Evolutionary conservation across 2,329 filamentous ascomycete genomes (phyloP).

Genomic region (Pseudogymnoascus sp.): DNA sequence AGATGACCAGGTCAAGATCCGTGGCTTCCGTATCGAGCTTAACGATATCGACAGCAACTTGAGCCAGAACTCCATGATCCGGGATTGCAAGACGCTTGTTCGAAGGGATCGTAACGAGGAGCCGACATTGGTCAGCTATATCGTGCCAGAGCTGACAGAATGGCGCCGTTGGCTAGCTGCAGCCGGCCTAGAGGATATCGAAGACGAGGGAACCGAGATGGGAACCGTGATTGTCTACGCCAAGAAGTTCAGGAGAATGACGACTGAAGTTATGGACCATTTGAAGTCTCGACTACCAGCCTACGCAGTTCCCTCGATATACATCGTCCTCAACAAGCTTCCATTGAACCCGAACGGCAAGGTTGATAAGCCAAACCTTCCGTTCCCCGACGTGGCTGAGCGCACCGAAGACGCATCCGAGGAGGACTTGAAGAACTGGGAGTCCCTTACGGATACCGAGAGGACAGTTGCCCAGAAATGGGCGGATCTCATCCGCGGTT

Average conservation of each 20-base stretch:
- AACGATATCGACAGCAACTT: conserved; percentile 86
- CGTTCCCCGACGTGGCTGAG: conserved; percentile 64
- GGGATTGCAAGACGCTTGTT: conserved; percentile 80
- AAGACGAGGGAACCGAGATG: conserved; percentile 41
- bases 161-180: conserved; percentile 64
- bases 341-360: conserved; percentile 84
- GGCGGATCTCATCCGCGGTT: conserved; percentile 60
- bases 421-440: conserved; percentile 37
- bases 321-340: conserved; percentile 65
- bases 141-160: conserved; percentile 71
- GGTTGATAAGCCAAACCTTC: conserved; percentile 70
- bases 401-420: conserved; percentile 35
- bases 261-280: conserved; percentile 52
- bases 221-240: conserved; percentile 30
- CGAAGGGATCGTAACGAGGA: conserved; percentile 80
- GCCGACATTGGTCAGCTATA: conserved; percentile 77
- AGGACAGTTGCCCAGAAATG: conserved; percentile 63
- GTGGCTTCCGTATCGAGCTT: conserved; percentile 91
- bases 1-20: conserved; percentile 90
- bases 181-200: conserved; percentile 45
- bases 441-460: conserved; percentile 50
- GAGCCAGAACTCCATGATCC: conserved; percentile 63
- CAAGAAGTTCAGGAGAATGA: conserved; percentile 36
- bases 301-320: conserved; percentile 69
- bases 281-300: conserved; percentile 64